These are phyloP conservation scores for Trichoderma polysporum DNA, from an alignment of 2,329 filamentous ascomycete species.

Conservation along the genomic window DNA sequence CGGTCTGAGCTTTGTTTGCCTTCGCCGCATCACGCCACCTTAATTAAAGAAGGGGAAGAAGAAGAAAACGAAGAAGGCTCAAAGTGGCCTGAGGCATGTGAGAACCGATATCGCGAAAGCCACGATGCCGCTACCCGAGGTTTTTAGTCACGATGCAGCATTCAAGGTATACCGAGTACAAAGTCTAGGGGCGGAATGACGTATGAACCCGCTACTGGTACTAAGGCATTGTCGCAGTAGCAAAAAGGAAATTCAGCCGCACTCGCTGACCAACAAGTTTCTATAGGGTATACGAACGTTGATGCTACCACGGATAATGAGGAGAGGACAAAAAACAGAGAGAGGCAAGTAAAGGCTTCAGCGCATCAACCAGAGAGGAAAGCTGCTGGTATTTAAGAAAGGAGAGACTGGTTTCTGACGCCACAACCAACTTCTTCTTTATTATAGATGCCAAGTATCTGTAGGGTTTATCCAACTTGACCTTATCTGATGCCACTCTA, in stretches of 20 bases:
- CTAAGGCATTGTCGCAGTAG: not conserved
- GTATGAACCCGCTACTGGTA: slow-evolving; percentile 2
- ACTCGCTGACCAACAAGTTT: not conserved
- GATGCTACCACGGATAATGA: not conserved
- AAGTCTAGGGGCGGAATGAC: not conserved
- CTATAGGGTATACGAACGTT: not conserved
- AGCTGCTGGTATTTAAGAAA: not conserved
- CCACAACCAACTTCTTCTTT: not conserved
- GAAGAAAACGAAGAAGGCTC: not conserved
- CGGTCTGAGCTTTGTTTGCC: not conserved
- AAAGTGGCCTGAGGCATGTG: slow-evolving; percentile 3
- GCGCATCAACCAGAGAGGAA: not conserved
- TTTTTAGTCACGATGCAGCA: slow-evolving; percentile 3
- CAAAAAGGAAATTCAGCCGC: not conserved
- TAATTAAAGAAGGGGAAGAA: not conserved
- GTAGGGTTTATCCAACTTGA: too few relatives aligned
- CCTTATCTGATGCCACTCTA: not conserved
- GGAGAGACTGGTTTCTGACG: not conserved
- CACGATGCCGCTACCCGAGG: slow-evolving; percentile 15
- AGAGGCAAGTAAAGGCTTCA: not conserved
- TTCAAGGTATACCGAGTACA: not conserved
- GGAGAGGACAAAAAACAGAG: not conserved
- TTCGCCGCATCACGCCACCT: slow-evolving; percentile 11
- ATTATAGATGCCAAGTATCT: not conserved
- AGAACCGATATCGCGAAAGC: slow-evolving; percentile 8